Evolutionary conservation across 192 early-diverging fungal species (phyloP), one percentile per base, ranked within the genome.

Genomic region (Glomus cerebriforme): DNA sequence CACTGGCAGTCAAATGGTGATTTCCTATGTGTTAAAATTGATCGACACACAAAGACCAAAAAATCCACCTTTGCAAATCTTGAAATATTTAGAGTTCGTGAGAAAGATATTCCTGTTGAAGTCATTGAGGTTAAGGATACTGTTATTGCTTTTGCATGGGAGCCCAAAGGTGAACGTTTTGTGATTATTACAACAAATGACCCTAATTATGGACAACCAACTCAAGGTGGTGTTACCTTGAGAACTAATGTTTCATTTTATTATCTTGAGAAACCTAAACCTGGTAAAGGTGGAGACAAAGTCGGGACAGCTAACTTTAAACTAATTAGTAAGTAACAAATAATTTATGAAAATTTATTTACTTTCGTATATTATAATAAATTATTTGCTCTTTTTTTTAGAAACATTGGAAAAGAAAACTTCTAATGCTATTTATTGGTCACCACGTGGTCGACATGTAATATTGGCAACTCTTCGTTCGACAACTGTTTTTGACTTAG

Each of bases 61-160:
- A 98, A 96, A 88, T 85, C 87, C 8, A 93, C 89, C 39, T 92
- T 88, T 81, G 92, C 95, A 80, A 97, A 96, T 83, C 85, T 99
- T 66, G 98, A 99, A 88, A 91, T 99, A 74, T 98, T 99, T 93
- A 91, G 94, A 68, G 82, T 96, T 7, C 85, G 88, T 77, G 96
- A 99, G 85, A 93, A 93, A 83, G 95, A 94, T 69, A 91, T 98
- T 79, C 98, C 98, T n/a, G 95, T 98, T 29, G 98, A 99, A 79
- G 94, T 96, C 15, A 84, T 98, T 47, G 98, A 99, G 95, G 73
- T 75, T 92, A 75, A 62, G 24, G 43, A 27, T 54, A 54, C 7
- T 58, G 91, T 98, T 64, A 86, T 92, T 74, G 90, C 90, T n/a
- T 93, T 98, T 77, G 95, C 93, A 81, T 99, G 98, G 97, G 98